A percentile compares a stretch with the other conserved stretches of the same genome.
Conservation (phyloP, 257 asterid genomes). For the Cynanchum wilfordii region DNA sequence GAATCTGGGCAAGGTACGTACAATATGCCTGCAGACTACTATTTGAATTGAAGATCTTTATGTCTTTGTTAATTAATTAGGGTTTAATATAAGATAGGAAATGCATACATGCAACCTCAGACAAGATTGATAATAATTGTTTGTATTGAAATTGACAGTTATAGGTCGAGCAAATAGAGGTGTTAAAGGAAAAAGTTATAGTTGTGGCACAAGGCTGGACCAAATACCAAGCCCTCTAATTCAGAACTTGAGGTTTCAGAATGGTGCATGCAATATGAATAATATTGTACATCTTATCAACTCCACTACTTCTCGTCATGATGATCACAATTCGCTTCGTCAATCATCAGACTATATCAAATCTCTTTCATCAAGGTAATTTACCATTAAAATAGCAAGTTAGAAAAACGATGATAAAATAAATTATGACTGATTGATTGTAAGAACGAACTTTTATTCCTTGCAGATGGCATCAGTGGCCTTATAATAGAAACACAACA, state of each 20-base stretch:
- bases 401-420: too few relatives aligned
- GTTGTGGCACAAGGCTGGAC: constrained; percentile 23
- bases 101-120: background rate
- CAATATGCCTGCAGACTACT: background rate
- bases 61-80: background rate
- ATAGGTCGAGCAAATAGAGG: constrained; percentile 50
- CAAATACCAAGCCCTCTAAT: constrained; percentile 36
- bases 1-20: constrained; percentile 73
- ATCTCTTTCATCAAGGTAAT: constrained; percentile 37
- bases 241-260: constrained; percentile 49
- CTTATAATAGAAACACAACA: constrained; percentile 28
- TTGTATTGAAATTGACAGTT: constrained; percentile 34
- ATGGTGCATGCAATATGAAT: constrained; percentile 34
- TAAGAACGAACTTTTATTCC: background rate
- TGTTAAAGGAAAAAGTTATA: constrained; percentile 40
- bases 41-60: background rate
- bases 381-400: too few relatives aligned
- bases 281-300: constrained; percentile 29
- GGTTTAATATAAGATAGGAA: background rate
- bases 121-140: background rate
- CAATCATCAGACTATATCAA: constrained; percentile 23
- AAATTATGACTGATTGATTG: too few relatives aligned
- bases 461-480: constrained; percentile 45
- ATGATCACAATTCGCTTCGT: constrained; percentile 14
- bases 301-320: constrained; percentile 2